phyloP scores from a whole-genome alignment of 257 asterid species.

The Thymus mandschuricus region DNA sequence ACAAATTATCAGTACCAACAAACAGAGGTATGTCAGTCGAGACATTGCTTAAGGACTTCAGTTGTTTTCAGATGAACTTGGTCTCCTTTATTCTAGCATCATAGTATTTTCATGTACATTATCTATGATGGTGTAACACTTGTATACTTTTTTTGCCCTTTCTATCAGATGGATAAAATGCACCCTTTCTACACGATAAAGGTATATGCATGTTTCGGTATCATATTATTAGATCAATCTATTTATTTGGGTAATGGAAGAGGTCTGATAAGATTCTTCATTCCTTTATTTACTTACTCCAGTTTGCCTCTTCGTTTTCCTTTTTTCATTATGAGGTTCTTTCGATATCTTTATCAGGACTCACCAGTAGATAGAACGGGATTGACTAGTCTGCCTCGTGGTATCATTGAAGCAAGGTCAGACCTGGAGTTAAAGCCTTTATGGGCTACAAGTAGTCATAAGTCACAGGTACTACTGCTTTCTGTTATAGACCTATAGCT shows the following conservation, averaged over 20 bases:
- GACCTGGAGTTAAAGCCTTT: constrained; percentile 95
- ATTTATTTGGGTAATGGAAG: not conserved
- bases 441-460: constrained; percentile 70
- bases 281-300: not conserved
- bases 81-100: not conserved
- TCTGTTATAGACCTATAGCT: not conserved
- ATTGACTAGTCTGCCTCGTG: constrained; percentile 73
- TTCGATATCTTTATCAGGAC: constrained; percentile 48
- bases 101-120: not conserved
- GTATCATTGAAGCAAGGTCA: constrained; percentile 71
- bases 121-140: constrained; percentile 19
- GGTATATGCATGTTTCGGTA: constrained; percentile 42
- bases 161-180: constrained; percentile 66
- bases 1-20: constrained; percentile 81
- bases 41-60: constrained; percentile 21
- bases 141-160: constrained; percentile 17
- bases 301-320: not conserved
- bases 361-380: constrained; percentile 38
- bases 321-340: constrained; percentile 1
- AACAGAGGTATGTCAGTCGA: constrained; percentile 59
- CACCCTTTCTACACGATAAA: constrained; percentile 50
- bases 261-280: not conserved
- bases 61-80: not conserved
- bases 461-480: constrained; percentile 55
- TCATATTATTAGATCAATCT: not conserved